Conservation (phyloP, 1,284 basidiomycete species). For the Moesziomyces antarcticus region DNA sequence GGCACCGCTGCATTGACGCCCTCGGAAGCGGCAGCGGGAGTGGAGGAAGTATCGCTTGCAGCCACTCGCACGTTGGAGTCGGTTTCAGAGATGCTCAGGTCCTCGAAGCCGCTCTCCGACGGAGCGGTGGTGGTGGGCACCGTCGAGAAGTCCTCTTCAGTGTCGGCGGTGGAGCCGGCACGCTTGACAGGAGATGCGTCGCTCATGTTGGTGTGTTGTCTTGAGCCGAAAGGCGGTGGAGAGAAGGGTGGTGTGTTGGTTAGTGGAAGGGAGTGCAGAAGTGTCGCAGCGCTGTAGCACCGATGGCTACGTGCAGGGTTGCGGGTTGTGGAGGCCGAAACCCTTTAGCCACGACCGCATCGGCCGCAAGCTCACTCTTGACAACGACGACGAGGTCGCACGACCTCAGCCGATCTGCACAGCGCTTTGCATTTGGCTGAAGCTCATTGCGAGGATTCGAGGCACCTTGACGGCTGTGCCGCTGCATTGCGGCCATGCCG, state of each 20-base stretch:
- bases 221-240: not conserved
- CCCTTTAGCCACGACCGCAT: no score
- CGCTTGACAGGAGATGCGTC: constrained; percentile 18
- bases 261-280: not conserved
- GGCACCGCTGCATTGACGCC: constrained; percentile 19
- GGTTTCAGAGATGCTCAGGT: constrained; percentile 32
- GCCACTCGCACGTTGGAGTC: constrained; percentile 38
- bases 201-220: constrained; percentile 9
- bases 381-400: no score
- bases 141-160: constrained; percentile 35
- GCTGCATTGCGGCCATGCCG: no score
- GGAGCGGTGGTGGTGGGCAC: constrained; percentile 37
- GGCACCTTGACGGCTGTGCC: no score
- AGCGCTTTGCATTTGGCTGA: no score
- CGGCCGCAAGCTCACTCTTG: no score
- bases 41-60: constrained; percentile 6
- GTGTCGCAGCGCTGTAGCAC: no score
- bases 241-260: no score
- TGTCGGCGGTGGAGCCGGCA: constrained; percentile 41
- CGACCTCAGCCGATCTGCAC: no score
- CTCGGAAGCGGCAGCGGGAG: not conserved
- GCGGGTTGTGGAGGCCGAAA: no score
- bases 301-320: no score
- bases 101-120: constrained; percentile 33
- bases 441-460: no score